Evolutionary conservation across 768 basidiomycete species (phyloP), one percentile per base, ranked within the genome.

Genomic region (Nidularia pulvinata): DNA sequence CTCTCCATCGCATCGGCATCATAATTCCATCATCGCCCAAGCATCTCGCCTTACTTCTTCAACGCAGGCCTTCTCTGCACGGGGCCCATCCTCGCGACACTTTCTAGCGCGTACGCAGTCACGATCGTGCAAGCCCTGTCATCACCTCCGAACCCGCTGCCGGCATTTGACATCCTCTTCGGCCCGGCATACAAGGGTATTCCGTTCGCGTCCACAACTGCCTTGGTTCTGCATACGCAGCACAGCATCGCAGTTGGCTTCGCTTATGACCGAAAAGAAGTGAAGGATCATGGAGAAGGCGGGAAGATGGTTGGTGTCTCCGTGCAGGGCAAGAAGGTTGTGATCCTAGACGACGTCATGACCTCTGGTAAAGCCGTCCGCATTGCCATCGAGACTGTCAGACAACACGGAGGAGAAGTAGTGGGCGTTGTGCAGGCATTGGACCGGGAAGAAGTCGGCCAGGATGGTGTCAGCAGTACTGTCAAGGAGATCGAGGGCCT

Each of bases 131-230:
- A 74, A 19, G 80, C 89, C 0, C 71, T 77, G 34, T 52, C 65
- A 10, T 57, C 69, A 2, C 34, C 60, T 9, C 53, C 57, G 19
- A 57, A 62, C 14, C 6, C 70, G 6, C 57, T 80, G 4, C 79
- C 79, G 10, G 51, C 65, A 32, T 82, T 95, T 61, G 92, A 96
- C 60, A 82, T 98, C 45, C 79, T 98, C 34, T 97, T 98, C 61
- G 96, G 96, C 0, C 96, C 96, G 1, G 95, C 96, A 2, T 98
- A 98, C 76, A 98, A 98, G 73, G 96, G 94, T 25, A 98, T 98
- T 64, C 82, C 95, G 0, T 85, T 99, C 49, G 95, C 95, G 0
- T 89, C 95, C 0, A 81, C 89, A 34, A 91, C 95, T 3, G 79
- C 89, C 2, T 78, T 95, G 16, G 78, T 87, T 19, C 79, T 99